phyloP scores from a whole-genome alignment of 169 alveolate genomes.

The Plasmodium fragile region DNA sequence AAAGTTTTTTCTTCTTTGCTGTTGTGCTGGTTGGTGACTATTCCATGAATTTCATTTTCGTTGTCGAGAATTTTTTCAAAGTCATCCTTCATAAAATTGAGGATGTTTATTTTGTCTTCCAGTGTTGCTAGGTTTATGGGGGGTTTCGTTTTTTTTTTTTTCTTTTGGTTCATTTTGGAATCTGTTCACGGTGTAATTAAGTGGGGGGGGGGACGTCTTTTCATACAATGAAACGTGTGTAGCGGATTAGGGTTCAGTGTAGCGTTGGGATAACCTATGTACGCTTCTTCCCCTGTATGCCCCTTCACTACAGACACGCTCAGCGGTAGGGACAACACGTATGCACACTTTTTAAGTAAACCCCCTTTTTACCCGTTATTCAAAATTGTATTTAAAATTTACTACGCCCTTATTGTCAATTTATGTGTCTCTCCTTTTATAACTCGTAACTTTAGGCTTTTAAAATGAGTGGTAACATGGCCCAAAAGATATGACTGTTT shows the following conservation, averaged over 20 bases:
- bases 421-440: not conserved
- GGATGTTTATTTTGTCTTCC: constrained; percentile 45
- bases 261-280: not conserved
- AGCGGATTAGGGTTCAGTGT: not conserved
- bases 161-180: constrained; percentile 24
- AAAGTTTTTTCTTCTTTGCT: constrained; percentile 23
- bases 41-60: constrained; percentile 24
- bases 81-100: constrained; percentile 60
- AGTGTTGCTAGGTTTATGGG: constrained; percentile 29
- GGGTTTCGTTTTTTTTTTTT: constrained; percentile 18
- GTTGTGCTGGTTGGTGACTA: not conserved
- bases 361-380: not conserved
- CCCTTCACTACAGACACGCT: not conserved
- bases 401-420: not conserved
- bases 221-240: not conserved
- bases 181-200: not conserved
- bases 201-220: not conserved
- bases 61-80: constrained; percentile 43
- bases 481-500: not conserved
- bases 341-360: not conserved
- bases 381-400: not conserved
- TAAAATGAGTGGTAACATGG: not conserved
- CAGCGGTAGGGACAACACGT: not conserved
- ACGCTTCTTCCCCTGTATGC: not conserved
- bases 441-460: not conserved